Conservation (phyloP, 148 eudicot species). For the Spergularia bocconei region DNA sequence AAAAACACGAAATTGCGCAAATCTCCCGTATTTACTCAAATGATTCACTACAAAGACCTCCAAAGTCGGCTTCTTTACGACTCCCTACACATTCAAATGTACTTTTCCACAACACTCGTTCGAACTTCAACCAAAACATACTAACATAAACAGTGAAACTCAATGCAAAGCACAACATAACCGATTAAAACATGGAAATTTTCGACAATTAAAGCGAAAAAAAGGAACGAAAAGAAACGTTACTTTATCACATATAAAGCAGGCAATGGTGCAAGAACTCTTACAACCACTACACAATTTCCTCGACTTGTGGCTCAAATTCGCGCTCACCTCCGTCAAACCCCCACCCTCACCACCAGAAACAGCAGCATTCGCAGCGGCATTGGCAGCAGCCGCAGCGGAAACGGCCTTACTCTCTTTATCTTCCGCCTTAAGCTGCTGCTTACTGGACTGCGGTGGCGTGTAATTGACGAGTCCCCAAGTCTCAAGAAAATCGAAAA, state of each 20-base stretch:
- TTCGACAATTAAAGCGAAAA: not conserved
- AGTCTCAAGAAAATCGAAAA: constrained; percentile 83
- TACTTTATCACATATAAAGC: constrained; percentile 84
- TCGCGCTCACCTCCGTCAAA: constrained; percentile 18
- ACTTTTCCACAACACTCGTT: not conserved
- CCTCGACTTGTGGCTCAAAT: constrained; percentile 34
- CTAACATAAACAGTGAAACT: not conserved
- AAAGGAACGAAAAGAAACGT: not conserved
- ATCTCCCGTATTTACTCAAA: too few relatives aligned
- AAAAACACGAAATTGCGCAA: too few relatives aligned
- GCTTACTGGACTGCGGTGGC: constrained; percentile 38
- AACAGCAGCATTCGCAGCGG: constrained; percentile 13
- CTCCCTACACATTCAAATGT: not conserved
- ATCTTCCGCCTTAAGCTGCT: constrained; percentile 58
- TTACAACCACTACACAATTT: constrained; percentile 78
- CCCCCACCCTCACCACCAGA: not conserved
- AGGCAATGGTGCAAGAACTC: constrained; percentile 69
- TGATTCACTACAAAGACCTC: not conserved
- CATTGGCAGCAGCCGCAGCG: constrained; percentile 17
- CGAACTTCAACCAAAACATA: not conserved
- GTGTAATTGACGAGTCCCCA: constrained; percentile 93
- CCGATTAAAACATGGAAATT: not conserved
- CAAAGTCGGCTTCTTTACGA: not conserved
- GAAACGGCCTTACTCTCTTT: constrained; percentile 46
- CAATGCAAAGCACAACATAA: not conserved